phyloP scores from a whole-genome alignment of 257 asterid genomes.

The Agastache rugosa region DNA sequence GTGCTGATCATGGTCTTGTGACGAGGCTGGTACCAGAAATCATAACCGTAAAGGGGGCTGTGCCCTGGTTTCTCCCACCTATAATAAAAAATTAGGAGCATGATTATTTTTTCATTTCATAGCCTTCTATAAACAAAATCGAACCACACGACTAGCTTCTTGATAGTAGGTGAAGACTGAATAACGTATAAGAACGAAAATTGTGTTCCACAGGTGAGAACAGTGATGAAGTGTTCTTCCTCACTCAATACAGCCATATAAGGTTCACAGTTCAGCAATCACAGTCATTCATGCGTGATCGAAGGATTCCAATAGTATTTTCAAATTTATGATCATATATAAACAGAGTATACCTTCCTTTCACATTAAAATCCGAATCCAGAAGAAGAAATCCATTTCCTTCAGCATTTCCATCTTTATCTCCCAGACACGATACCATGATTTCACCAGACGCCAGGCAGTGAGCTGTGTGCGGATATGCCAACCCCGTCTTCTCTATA shows the following conservation, averaged over 20 bases:
- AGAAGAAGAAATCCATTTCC: constrained; percentile 96
- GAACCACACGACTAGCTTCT: neutral
- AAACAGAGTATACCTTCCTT: constrained; percentile 76
- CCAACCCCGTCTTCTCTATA: constrained; percentile 83
- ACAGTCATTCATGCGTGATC: neutral
- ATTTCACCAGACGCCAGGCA: constrained; percentile 98
- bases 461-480: constrained; percentile 96
- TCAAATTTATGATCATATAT: neutral
- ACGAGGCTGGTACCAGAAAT: constrained; percentile 98
- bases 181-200: neutral
- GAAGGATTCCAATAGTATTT: neutral
- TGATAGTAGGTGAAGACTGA: neutral
- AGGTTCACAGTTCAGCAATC: neutral
- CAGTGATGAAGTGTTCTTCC: neutral
- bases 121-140: neutral
- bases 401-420: constrained; percentile 91
- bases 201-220: neutral
- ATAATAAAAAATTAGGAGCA: neutral
- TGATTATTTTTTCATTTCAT: neutral
- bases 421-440: constrained; percentile 97
- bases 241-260: neutral
- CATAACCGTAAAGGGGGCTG: constrained; percentile 88
- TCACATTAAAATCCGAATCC: constrained; percentile 87
- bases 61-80: constrained; percentile 99
- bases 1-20: constrained; percentile 97